Evolutionary conservation across 768 basidiomycete genomes (phyloP).

Genomic region (Tylopilus subfusipes): DNA sequence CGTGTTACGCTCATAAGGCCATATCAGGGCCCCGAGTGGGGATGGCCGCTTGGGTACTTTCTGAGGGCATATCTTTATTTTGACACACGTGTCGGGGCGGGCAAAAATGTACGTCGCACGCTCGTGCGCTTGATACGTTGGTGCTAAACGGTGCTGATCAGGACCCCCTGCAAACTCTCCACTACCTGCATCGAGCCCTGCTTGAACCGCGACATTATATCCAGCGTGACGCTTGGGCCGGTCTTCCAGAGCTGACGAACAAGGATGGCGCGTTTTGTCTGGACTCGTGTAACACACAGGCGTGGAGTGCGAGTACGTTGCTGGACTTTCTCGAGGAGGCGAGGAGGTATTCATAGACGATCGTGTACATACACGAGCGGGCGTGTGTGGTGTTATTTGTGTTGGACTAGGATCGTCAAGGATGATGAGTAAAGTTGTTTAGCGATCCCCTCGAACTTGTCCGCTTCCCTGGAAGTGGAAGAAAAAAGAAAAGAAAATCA

Average conservation of each 20-base stretch:
- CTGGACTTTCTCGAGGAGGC: slow-evolving; percentile 85
- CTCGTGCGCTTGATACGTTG: not conserved
- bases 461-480: slow-evolving; percentile 17
- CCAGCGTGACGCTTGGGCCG: slow-evolving; percentile 82
- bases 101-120: slow-evolving; percentile 54
- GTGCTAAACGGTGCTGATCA: slow-evolving; percentile 26
- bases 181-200: slow-evolving; percentile 74
- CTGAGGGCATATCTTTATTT: slow-evolving; percentile 90
- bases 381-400: slow-evolving; percentile 30
- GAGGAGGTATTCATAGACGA: slow-evolving; percentile 16
- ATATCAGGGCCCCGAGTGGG: slow-evolving; percentile 85
- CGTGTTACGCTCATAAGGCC: slow-evolving; percentile 12
- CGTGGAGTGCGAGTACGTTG: slow-evolving; percentile 93
- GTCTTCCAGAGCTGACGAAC: slow-evolving; percentile 91
- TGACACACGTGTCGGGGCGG: slow-evolving; percentile 64
- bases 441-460: slow-evolving; percentile 7
- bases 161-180: slow-evolving; percentile 69
- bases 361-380: not conserved
- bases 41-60: slow-evolving; percentile 95
- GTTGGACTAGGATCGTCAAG: slow-evolving; percentile 3
- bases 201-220: slow-evolving; percentile 72
- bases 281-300: slow-evolving; percentile 92
- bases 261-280: slow-evolving; percentile 75
- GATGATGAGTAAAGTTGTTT: slow-evolving; percentile 12
- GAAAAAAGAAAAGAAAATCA: slow-evolving; percentile 13